Evolutionary conservation across 192 early-diverging fungal species (phyloP).

Genomic region (Umbelopsis isabellina): DNA sequence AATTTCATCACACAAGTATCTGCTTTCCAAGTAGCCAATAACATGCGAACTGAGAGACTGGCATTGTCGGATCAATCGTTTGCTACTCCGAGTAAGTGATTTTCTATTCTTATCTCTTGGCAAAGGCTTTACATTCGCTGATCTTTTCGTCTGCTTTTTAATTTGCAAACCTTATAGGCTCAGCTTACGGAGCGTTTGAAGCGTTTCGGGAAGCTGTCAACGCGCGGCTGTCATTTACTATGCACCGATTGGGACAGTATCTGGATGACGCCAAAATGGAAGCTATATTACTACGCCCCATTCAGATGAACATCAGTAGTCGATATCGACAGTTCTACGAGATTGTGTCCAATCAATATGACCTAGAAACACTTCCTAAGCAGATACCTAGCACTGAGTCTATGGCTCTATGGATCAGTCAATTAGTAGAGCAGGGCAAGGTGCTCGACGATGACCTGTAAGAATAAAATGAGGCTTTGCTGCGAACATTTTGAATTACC

Average conservation of each 20-base stretch:
- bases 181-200: slow-evolving; percentile 41
- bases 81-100: slow-evolving; percentile 1
- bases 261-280: slow-evolving; percentile 80
- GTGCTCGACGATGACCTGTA: background rate
- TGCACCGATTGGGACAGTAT: slow-evolving; percentile 67
- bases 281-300: slow-evolving; percentile 67
- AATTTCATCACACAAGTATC: slow-evolving; percentile 69
- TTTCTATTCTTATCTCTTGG: background rate
- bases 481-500: background rate
- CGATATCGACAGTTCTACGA: slow-evolving; percentile 27
- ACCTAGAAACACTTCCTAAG: slow-evolving; percentile 12
- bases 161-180: slow-evolving; percentile 20
- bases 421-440: slow-evolving; percentile 25
- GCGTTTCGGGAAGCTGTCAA: slow-evolving; percentile 59
- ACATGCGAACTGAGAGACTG: background rate
- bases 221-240: slow-evolving; percentile 53
- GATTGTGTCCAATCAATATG: slow-evolving; percentile 20
- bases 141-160: slow-evolving; percentile 12
- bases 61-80: slow-evolving; percentile 15
- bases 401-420: slow-evolving; percentile 31
- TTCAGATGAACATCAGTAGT: slow-evolving; percentile 40
- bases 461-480: background rate
- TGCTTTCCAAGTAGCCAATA: slow-evolving; percentile 12
- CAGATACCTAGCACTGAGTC: slow-evolving; percentile 14
- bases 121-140: background rate